Evolutionary conservation across 2,329 filamentous ascomycete genomes (phyloP).

Genomic region (Cordyceps javanica): DNA sequence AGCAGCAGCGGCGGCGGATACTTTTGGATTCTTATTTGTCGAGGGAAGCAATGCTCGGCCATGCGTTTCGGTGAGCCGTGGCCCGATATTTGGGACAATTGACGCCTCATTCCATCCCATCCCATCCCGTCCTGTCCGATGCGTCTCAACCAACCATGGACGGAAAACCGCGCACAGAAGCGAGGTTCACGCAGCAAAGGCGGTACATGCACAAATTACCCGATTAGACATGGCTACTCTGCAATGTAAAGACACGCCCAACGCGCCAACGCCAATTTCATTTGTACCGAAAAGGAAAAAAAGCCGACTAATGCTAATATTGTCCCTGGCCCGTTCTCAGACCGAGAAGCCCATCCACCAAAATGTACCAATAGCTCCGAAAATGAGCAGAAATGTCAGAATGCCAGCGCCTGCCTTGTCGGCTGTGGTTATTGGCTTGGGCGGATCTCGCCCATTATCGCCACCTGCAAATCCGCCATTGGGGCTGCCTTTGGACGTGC

Average conservation of each 20-base stretch:
- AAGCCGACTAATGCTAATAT: background rate
- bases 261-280: background rate
- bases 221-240: background rate
- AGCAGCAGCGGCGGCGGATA: background rate
- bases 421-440: slow-evolving; percentile 32
- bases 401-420: slow-evolving; percentile 45
- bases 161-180: background rate
- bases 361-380: slow-evolving; percentile 36
- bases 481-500: slow-evolving; percentile 35
- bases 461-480: slow-evolving; percentile 23
- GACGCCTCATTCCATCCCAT: background rate
- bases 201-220: background rate
- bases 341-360: slow-evolving; percentile 43
- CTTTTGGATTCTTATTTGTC: background rate
- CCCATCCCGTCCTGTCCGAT: no score
- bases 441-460: slow-evolving; percentile 22
- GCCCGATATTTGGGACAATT: background rate
- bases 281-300: background rate
- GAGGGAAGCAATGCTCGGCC: background rate
- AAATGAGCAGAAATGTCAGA: slow-evolving; percentile 39
- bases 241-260: background rate
- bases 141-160: no score
- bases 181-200: background rate
- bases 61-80: background rate
- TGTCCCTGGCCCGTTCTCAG: background rate